phyloP scores from a whole-genome alignment of 257 asterid genomes.

The Gynochthodes officinalis region DNA sequence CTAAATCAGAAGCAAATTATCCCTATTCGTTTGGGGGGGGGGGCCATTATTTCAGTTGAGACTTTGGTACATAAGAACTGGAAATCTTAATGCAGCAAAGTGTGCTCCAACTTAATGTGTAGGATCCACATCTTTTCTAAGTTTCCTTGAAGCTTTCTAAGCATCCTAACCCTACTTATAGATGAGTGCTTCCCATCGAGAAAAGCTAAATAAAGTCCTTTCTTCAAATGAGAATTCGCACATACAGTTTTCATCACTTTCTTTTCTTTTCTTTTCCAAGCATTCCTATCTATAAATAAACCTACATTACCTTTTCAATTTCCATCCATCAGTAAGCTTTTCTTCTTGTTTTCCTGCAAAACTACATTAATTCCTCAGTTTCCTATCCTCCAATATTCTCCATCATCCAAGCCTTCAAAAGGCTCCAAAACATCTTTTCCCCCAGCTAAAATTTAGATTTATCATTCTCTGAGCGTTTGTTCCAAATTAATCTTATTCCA shows the following conservation, averaged over 20 bases:
- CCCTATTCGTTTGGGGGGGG: background rate
- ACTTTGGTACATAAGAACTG: slow-evolving; percentile 14
- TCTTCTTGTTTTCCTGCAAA: slow-evolving; percentile 2
- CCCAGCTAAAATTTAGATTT: background rate
- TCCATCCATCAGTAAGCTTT: slow-evolving; percentile 2
- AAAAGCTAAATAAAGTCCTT: slow-evolving; percentile 6
- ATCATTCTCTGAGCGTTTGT: background rate
- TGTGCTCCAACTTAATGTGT: slow-evolving; percentile 20
- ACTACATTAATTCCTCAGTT: background rate
- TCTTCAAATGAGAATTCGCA: background rate
- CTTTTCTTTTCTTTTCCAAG: background rate
- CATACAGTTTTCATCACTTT: background rate
- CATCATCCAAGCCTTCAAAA: background rate
- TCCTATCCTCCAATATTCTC: background rate
- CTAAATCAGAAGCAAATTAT: background rate
- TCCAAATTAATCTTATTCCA: too few species aligned
- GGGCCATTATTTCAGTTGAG: background rate
- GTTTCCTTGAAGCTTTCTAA: slow-evolving; percentile 3
- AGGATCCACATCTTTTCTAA: slow-evolving; percentile 26
- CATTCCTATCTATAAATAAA: background rate
- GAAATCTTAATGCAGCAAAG: slow-evolving; percentile 15
- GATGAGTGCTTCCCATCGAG: slow-evolving; percentile 12
- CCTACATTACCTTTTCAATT: background rate
- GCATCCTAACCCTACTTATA: slow-evolving; percentile 14
- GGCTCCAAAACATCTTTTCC: background rate